Evolutionary conservation across 1,284 basidiomycete genomes (phyloP), one percentile per base, ranked within the genome.

Genomic region (Neonothopanus nambi): DNA sequence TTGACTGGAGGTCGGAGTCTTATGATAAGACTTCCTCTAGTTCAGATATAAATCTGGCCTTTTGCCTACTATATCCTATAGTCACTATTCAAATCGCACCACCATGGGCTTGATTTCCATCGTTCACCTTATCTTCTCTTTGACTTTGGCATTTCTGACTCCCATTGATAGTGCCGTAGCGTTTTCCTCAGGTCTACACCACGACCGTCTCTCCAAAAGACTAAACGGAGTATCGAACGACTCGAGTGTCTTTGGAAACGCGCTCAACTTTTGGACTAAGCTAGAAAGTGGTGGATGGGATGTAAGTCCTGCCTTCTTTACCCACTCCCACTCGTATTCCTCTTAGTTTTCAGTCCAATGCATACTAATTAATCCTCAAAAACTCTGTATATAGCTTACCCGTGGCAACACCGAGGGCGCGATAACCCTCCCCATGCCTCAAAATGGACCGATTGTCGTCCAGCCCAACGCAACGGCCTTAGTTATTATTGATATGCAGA

Each of bases 401-500:
- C 62, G 66, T 15, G 64, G 65, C 8, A 53, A 62, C 39, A 52
- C 41, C 2, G 55, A 56, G 20, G 59, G 57, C 8, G 58, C 65
- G 0, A 63, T 68, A 26, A 62, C 63, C 1, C 49, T 67, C 15
- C 55, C 66, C 21, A 56, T 65, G 54, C 62, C 65, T 12, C 33
- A 50, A 9, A 55, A 58, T 42, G 60, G 66, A 15, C 59, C 63
- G 2, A 64, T 68, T 9, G 54, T 54, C 1, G 60, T 68, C 33
- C 64, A 67, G 24, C 64, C 67, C 2, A 63, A 63, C 43, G 57
- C 60, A n/a, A 58, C 63, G 20, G 67, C 67, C 1, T 56, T 68
- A 12, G 65, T 68, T 11, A 67, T 68, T 23, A 68, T 68, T 18
- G 67, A 68, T 51, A 68, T 68, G 67, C 67, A 68, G 33, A 68